Evolutionary conservation across 139 green algal genomes (phyloP).

Genomic region (Chlorella sp.): DNA sequence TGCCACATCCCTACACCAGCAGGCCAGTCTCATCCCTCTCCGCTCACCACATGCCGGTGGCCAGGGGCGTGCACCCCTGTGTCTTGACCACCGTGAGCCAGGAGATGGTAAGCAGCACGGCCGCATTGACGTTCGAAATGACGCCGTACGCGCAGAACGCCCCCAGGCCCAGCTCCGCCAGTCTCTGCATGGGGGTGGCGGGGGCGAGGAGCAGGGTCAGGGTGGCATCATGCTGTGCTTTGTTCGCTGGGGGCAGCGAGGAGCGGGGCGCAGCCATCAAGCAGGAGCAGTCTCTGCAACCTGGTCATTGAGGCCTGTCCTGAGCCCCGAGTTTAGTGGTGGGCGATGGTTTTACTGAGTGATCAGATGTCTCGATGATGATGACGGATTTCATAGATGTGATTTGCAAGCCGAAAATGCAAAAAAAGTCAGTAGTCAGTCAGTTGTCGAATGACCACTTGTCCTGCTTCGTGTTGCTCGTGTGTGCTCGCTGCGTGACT

Average conservation of each 20-base stretch:
- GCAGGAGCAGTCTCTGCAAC: background rate
- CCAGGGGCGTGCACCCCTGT: slow-evolving; percentile 31
- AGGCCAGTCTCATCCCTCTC: too few relatives aligned
- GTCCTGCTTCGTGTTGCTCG: too few relatives aligned
- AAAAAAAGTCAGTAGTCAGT: too few relatives aligned
- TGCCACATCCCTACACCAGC: too few relatives aligned
- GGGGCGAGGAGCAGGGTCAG: background rate
- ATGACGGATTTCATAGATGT: background rate
- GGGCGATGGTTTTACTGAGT: background rate
- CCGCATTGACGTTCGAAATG: slow-evolving; percentile 43
- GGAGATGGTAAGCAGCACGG: slow-evolving; percentile 32
- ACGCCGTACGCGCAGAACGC: slow-evolving; percentile 44
- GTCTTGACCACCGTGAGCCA: slow-evolving; percentile 39
- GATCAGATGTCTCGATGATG: background rate
- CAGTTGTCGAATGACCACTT: too few relatives aligned
- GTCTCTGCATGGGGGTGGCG: slow-evolving; percentile 12
- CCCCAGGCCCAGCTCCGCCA: too few relatives aligned
- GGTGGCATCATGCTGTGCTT: too few relatives aligned
- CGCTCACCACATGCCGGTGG: slow-evolving; percentile 20
- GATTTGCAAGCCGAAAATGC: too few relatives aligned
- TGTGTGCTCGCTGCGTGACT: too few relatives aligned
- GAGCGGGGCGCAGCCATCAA: too few relatives aligned
- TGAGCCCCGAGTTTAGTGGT: background rate
- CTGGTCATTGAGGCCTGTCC: background rate
- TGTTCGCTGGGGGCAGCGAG: too few relatives aligned